Evolutionary conservation across 2,329 filamentous ascomycete species (phyloP).

Genomic region (Fusarium sarcochroum): DNA sequence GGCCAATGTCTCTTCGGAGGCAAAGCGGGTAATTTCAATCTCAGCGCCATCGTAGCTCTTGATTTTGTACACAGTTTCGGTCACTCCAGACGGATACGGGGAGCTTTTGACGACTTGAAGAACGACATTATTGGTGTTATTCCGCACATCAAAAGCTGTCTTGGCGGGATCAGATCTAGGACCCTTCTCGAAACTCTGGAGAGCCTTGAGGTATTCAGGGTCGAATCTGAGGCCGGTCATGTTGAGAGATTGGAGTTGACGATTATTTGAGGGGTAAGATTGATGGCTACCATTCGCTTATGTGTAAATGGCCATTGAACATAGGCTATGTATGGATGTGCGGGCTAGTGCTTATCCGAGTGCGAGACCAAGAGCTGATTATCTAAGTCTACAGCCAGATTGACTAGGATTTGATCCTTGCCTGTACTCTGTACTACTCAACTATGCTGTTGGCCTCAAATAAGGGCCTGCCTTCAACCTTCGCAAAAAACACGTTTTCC

Average conservation of each 20-base stretch:
- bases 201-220: slow-evolving; percentile 6
- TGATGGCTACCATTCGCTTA: too few relatives aligned
- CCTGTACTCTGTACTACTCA: too few relatives aligned
- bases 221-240: slow-evolving; percentile 26
- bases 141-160: background rate
- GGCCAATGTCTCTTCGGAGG: slow-evolving; percentile 3
- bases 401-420: background rate
- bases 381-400: background rate
- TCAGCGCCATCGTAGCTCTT: slow-evolving; percentile 14
- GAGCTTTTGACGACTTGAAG: background rate
- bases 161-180: background rate
- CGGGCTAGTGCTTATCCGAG: too few relatives aligned
- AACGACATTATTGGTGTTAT: slow-evolving; percentile 4
- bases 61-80: slow-evolving; percentile 16
- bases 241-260: too few relatives aligned
- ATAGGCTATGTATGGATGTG: too few relatives aligned
- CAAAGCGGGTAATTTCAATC: slow-evolving; percentile 25
- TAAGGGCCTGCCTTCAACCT: too few relatives aligned
- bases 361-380: background rate
- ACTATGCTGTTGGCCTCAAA: too few relatives aligned
- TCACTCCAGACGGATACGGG: background rate
- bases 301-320: too few relatives aligned
- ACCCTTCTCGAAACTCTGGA: background rate
- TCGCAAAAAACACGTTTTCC: too few relatives aligned
- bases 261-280: too few relatives aligned